Evolutionary conservation across 23 red algal genomes (phyloP).

Genomic region (Chondrus crispus): DNA sequence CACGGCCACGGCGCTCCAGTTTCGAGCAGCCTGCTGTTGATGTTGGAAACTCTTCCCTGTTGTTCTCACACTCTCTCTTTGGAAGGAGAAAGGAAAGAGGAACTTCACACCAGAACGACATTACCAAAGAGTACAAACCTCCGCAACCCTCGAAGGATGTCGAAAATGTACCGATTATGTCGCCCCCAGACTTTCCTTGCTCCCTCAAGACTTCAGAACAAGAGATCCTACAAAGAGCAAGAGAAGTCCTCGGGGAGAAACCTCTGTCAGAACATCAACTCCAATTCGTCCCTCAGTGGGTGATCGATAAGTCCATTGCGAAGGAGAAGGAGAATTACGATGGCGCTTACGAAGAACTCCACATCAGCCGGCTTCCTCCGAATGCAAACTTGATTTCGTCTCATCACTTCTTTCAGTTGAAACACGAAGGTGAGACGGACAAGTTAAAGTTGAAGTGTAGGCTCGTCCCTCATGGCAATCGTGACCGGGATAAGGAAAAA

Average conservation of each 20-base stretch:
- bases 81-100: too few relatives aligned
- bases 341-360: not conserved
- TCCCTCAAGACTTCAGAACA: not conserved
- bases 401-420: constrained; percentile 22
- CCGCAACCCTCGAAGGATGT: not conserved
- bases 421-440: not conserved
- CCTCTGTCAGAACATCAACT: not conserved
- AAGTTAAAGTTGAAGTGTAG: not conserved
- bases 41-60: too few relatives aligned
- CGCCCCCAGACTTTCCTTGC: too few relatives aligned
- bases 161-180: not conserved
- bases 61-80: too few relatives aligned
- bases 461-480: not conserved
- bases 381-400: not conserved
- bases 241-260: not conserved
- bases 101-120: too few relatives aligned
- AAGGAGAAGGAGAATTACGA: not conserved
- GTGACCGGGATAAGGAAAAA: not conserved
- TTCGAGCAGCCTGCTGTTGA: too few relatives aligned
- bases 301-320: constrained; percentile 10
- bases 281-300: not conserved
- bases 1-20: too few relatives aligned
- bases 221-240: not conserved
- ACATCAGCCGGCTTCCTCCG: not conserved
- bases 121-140: too few relatives aligned